These are phyloP conservation scores for Casaregolazyma lundiana DNA, from an alignment of 1,139 yeast genomes.

Conservation along the genomic window DNA sequence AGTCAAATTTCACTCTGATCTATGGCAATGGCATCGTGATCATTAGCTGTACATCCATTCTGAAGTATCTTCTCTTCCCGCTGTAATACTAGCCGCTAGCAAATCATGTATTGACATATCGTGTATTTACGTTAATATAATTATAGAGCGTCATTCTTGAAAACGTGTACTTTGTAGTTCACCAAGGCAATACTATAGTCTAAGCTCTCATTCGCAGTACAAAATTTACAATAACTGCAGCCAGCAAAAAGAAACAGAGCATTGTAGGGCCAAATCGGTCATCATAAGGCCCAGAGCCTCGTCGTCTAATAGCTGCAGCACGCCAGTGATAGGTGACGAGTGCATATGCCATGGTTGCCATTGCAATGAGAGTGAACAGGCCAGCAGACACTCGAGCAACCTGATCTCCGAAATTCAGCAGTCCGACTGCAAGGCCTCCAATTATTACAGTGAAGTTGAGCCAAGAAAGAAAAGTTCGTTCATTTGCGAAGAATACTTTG, in stretches of 20 bases:
- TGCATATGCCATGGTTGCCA: slow-evolving; percentile 97
- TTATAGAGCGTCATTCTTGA: not conserved
- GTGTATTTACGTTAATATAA: not conserved
- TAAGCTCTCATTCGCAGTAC: slow-evolving; percentile 59
- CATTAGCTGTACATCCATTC: too few species aligned
- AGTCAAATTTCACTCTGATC: too few species aligned
- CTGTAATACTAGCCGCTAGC: too few species aligned
- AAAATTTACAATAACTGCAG: slow-evolving; percentile 91
- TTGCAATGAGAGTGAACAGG: slow-evolving; percentile 82
- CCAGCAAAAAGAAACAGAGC: slow-evolving; percentile 86
- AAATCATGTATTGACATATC: too few species aligned
- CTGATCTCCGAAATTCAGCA: slow-evolving; percentile 91
- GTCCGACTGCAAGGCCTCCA: slow-evolving; percentile 94
- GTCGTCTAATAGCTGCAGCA: slow-evolving; percentile 94
- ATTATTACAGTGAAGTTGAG: slow-evolving; percentile 93
- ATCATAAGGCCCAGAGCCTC: slow-evolving; percentile 98
- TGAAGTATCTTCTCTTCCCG: too few species aligned
- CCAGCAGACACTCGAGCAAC: slow-evolving; percentile 93
- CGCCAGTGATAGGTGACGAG: slow-evolving; percentile 97
- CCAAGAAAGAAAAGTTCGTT: slow-evolving; percentile 93
- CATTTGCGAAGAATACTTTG: slow-evolving; percentile 96
- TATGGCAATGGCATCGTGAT: too few species aligned
- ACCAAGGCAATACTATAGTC: too few species aligned
- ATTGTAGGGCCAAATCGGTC: slow-evolving; percentile 99
- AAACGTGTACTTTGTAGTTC: not conserved